Evolutionary conservation across 768 basidiomycete species (phyloP), one percentile per base, ranked within the genome.

Genomic region (Pisolithus albus): DNA sequence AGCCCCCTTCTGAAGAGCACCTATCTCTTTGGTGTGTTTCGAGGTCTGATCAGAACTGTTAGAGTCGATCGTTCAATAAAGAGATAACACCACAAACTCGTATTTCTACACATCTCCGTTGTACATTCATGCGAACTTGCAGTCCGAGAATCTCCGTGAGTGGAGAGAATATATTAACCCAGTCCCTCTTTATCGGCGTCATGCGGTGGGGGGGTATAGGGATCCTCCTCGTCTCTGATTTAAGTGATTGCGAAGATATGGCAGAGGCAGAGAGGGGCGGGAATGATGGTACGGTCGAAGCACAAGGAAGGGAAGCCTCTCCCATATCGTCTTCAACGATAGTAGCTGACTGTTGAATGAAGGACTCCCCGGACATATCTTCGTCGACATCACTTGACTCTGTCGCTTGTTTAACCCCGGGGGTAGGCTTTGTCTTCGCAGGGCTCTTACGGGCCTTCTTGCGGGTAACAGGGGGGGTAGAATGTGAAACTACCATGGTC

Each of bases 111-210:
- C 83, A 83, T 74, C 84, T 80, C 61, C 91, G 75, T 64, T 84
- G 84, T 9, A 91, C 82, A 64, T 99, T 99, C 95, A 99, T 98
- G 62, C 96, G 80, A 28, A 99, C 92, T 75, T 97, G 95, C 54
- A 99, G 71, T 0, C 88, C 92, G 62, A 95, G 73, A 57, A 96
- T 86, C 74, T 99, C 95, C 4, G 95, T 94, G 61, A 99, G 73
- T 0, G 96, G 96, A 0, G 92, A 88, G 64, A 98, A 97, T 52
- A 97, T 83, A 64, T 88, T 89, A 46, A 95, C 76, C 94, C 94
- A 97, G 57, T 96, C 93, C 64, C 88, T 91, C 72, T 96, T 95
- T 49, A 98, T 70, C 3, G 96, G 96, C 9, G 93, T 92, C 91
- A 97, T 94, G 47, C 96, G 83, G 67, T 99, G 96, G 8, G 92